A percentile compares a stretch with the other conserved stretches of the same genome.
These are phyloP conservation scores for Acanthamoeba sp. DNA, from an alignment of 208 protist genomes.

Conservation along the genomic window DNA sequence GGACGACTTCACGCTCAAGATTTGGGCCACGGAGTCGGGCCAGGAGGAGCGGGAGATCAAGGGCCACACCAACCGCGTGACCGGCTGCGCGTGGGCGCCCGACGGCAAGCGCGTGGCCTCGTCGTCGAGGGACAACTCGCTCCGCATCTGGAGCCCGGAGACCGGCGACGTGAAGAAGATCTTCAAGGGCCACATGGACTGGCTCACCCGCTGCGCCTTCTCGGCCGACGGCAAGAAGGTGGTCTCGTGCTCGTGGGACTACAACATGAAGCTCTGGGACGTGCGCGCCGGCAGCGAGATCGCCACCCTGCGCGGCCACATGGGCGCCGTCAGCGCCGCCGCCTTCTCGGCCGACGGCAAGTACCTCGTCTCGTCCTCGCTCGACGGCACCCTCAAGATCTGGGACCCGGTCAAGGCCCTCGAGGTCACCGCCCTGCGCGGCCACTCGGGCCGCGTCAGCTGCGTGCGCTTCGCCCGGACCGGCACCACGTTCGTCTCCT, in stretches of 20 bases:
- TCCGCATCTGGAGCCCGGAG: constrained; percentile 50
- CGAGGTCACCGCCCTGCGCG: constrained; percentile 73
- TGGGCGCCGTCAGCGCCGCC: constrained; percentile 73
- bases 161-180: constrained; percentile 71
- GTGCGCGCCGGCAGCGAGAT: constrained; percentile 37
- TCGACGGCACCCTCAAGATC: constrained; percentile 84
- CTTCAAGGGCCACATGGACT: constrained; percentile 76
- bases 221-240: constrained; percentile 37
- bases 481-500: constrained; percentile 59
- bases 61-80: constrained; percentile 74
- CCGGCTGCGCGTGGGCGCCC: constrained; percentile 53
- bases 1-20: constrained; percentile 66
- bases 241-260: constrained; percentile 77
- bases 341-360: constrained; percentile 78
- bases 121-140: constrained; percentile 37
- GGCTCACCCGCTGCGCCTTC: constrained; percentile 72
- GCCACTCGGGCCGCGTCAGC: constrained; percentile 81
- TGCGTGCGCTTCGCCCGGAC: constrained; percentile 1
- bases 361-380: constrained; percentile 76
- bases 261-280: constrained; percentile 78
- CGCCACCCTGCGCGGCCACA: constrained; percentile 74
- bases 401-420: constrained; percentile 79
- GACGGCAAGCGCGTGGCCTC: constrained; percentile 56
- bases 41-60: neutral
- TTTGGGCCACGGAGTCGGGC: constrained; percentile 67